Base-by-base conservation (phyloP, 176 grass and related monocot species). In the Triticum urartu region DNA sequence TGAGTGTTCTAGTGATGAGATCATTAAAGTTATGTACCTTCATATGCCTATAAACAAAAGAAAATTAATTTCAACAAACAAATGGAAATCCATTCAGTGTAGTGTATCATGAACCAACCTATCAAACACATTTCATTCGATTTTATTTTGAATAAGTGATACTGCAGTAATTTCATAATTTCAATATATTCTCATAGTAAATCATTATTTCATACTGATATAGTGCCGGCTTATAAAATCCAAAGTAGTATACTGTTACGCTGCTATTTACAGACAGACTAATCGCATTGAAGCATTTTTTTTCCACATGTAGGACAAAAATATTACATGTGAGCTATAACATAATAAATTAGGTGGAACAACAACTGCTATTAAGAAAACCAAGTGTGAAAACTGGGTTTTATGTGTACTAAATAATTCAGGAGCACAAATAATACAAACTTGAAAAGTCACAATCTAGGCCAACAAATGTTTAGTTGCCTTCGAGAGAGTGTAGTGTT, bases 181-280 rank as follows among this genome's bases (percentile, higher is more conserved):
- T 34, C 11, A 45, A 21, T 21, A 30, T 17, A 0, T 1, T 47
- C 45, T 43, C 25, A n/a, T 9, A 63, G 39, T 71, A 59, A 59
- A 59, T 38, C 15, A 71, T 22, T n/a, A 40, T 83, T 40, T 72
- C 67, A 83, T 80, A 45, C 43, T 12, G 43, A 45, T 12, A 45
- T 45, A 45, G 43, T 12, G 3, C 3, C 43, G 11, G 43, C 43
- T 72, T 84, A 34, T 84, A 64, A 38, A 47, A 24, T 62, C 26
- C 38, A 34, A 64, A 36, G 9, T 62, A 43, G 21, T n/a, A 64
- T 75, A 65, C 24, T 84, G 59, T 39, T 84, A 76, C 69, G 63
- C 28, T 42, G 3, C 43, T 39, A 12, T 25, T 10, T 69, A 36
- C 35, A 39, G 59, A 74, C 25, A 64, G 24, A 75, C n/a, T 64